Conservation (phyloP, 345 rosid genomes). For the Diplotaxis tenuifolia region DNA sequence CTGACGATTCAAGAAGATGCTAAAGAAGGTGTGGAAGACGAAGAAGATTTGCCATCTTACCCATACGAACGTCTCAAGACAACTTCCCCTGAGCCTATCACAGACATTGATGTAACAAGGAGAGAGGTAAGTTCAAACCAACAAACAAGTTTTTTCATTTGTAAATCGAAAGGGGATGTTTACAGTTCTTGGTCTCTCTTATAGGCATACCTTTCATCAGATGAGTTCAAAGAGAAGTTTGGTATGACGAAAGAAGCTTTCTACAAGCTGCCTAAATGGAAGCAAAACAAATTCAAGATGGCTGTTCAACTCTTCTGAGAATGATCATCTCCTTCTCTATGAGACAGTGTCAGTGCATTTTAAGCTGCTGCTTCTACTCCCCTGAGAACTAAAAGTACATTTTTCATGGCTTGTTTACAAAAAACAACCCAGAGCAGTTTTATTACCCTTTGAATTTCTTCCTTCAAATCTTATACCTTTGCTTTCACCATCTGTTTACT, state of each 20-base stretch:
- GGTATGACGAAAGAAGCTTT: conserved; percentile 84
- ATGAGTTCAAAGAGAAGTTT: conserved; percentile 87
- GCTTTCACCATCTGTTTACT: conserved; percentile 21
- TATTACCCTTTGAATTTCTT: not conserved
- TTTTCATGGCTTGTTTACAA: conserved; percentile 33
- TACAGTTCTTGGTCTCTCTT: conserved; percentile 12
- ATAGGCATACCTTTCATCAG: conserved; percentile 84
- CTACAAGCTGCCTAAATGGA: conserved; percentile 95
- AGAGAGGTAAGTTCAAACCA: conserved; percentile 66
- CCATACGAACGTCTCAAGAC: conserved; percentile 85
- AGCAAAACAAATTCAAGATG: conserved; percentile 97
- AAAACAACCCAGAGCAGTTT: conserved; percentile 27
- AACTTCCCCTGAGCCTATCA: conserved; percentile 60
- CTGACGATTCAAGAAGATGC: conserved; percentile 86
- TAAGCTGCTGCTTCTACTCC: conserved; percentile 79
- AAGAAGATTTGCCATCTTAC: conserved; percentile 73
- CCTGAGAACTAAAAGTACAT: conserved; percentile 37
- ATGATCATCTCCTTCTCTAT: conserved; percentile 15
- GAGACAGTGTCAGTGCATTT: conserved; percentile 88
- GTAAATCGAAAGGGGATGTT: conserved; percentile 1
- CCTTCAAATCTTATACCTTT: not conserved
- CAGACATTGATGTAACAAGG: conserved; percentile 89
- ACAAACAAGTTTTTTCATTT: not conserved
- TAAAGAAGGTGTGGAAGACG: conserved; percentile 89
- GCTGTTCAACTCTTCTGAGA: conserved; percentile 83